Evolutionary conservation across 495 filamentous ascomycete genomes (phyloP), one percentile per base, ranked within the genome.

Genomic region (Tirmania nivea): DNA sequence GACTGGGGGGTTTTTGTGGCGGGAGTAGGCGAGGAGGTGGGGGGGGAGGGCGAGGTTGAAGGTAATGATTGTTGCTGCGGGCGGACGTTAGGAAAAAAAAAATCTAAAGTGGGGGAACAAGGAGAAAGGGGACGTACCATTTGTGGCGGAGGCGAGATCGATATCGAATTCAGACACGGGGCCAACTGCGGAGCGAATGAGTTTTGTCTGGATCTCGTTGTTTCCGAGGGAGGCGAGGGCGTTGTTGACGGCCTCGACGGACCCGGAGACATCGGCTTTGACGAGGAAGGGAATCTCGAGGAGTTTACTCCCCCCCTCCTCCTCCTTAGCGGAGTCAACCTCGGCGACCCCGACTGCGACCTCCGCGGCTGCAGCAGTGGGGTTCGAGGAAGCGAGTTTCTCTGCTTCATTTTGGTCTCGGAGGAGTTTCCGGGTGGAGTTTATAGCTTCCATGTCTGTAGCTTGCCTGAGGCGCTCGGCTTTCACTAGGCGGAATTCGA

Each of bases 181-280:
- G 0, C 92, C 92, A 17, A 94, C 81, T 10, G 73, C 75, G 2
- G 78, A 79, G 21, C 81, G 78, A 16, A 96, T 73, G 49, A 99
- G 75, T 48, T 80, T 77, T 12, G 86, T 75, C 14, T 69, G 75
- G 16, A 96, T 79, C 62, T 93, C 84, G 57, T 84, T 76, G 69
- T 82, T 94, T 34, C 89, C 86, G 51, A 94, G 68, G 53, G 77
- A 73, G 19, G 75, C 68, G 56, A 96, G 70, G 12, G 80, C 75
- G 51, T 83, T 80, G 51, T 80, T 65, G 8, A 95, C 81, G 6
- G 90, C 90, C 66, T 99, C 90, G 8, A 86, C 88, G 1, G 87
- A 94, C 10, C 90, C 90, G 53, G 78, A 78, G 14, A 96, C 90
- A 63, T 99, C 92, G 47, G 78, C 87, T 68, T 95, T 96, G 69